Conservation (phyloP, 139 green algal species). For the Micractinium sp. region DNA sequence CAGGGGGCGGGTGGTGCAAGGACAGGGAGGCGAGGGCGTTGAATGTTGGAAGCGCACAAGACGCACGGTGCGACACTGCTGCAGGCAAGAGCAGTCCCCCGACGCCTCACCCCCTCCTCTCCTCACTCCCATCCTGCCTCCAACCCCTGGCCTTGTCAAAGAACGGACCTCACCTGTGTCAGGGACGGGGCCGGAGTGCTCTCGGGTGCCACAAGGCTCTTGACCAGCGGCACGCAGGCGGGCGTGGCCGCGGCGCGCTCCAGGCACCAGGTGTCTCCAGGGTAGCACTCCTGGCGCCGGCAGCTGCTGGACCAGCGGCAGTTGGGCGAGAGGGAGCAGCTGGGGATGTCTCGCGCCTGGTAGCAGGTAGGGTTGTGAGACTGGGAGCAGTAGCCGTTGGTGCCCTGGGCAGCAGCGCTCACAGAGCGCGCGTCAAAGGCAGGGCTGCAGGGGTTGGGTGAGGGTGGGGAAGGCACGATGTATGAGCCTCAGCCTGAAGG, state of each 20-base stretch:
- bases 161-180: not conserved
- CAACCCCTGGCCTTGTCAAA: not conserved
- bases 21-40: not conserved
- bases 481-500: not conserved
- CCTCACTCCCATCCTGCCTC: not conserved
- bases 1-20: no score
- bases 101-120: no score
- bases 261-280: not conserved
- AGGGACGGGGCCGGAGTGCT: not conserved
- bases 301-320: conserved; percentile 12
- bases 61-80: not conserved
- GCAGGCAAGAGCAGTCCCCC: not conserved
- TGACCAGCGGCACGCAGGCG: not conserved
- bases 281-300: not conserved
- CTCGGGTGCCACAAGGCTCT: not conserved
- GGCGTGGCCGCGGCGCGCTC: not conserved
- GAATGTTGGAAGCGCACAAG: not conserved
- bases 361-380: not conserved
- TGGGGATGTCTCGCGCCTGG: not conserved
- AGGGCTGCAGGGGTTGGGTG: not conserved
- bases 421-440: not conserved
- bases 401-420: not conserved
- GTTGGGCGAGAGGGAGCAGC: not conserved
- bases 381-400: conserved; percentile 1
- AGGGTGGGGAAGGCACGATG: not conserved